Evolutionary conservation across 2,329 filamentous ascomycete genomes (phyloP), one percentile per base, ranked within the genome.

Genomic region (Meredithiella fracta): DNA sequence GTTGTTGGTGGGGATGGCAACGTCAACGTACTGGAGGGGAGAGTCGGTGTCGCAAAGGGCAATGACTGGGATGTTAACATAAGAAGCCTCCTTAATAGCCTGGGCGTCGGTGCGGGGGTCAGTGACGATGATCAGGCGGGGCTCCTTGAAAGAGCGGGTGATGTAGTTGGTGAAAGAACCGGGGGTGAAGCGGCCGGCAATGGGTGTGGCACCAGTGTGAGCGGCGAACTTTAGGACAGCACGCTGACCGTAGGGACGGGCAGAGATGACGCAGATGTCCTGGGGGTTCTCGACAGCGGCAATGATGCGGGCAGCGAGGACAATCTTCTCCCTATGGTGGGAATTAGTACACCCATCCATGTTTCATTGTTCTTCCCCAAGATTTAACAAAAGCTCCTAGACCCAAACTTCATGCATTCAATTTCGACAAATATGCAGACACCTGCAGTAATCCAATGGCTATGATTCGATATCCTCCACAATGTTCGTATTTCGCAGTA

Each of bases 151-250:
- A 64, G 92, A 97, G 70, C 92, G 91, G 75, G 94, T 98, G 85
- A 98, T 98, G 86, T 98, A 98, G 84, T 98, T 98, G 82, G 92
- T 98, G 85, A 98, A 98, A 76, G 91, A 95, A 86, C 92, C 92
- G 72, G 92, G 92, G 71, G 92, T 98, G 86, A 98, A 98, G 73
- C 92, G 92, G 78, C 92, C 92, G 69, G 92, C 94, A 70, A 98
- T 98, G 73, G 92, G 86, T 69, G 89, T 86, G 69, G 94, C 90
- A 72, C 92, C 92, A 65, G 92, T 98, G 85, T 98, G 92, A 63
- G 89, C 79, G 68, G 92, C 92, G 79, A 98, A 98, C 85, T 98
- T 98, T 73, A 98, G 86, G 70, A 98, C 94, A 67, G 92, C 91
- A 77, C 92, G 91, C 82, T 98, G 92, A 65, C 92, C 92, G 76